Base-by-base conservation (phyloP, 257 asterid species). In the Linderniella brevidens region DNA sequence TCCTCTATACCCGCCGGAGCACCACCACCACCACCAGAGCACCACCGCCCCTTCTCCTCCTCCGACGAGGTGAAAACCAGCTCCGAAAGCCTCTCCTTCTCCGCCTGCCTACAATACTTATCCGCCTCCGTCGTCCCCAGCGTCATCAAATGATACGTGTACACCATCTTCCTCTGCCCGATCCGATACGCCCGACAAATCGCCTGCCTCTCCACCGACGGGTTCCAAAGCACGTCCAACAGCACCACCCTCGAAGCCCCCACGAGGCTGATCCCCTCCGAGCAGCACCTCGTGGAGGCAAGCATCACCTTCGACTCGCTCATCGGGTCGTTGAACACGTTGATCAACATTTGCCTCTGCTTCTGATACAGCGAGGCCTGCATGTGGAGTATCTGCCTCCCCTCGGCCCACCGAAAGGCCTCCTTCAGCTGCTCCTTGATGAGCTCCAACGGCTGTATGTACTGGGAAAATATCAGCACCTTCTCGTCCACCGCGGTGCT, bases 151-250 rank as follows among this genome's bases (percentile, higher is more conserved):
- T 65, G 82, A 35, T 75, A 75, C 0, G 65, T 65, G 8, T 75
- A 41, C 3, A 71, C 79, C 35, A 54, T 42, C 63, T 75, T 75
- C 62, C 41, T 52, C 46, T 75, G 79, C 16, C 82, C 82, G 15
- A 71, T 62, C 56, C 78, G 59, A n/a, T 71, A 71, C 4, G 79
- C 79, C 1, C 76, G 73, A 1, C 67, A 49, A 14, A 68, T 65
- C 0, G 76, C 82, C 46, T 75, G 78, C 42, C 68, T 49, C 46
- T 64, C 76, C 4, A 74, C 78, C 0, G 82, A 67, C 1, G 82
- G 82, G n/a, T 74, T 74, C 78, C 82, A 70, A 0, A 62, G 73
- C 19, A 65, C 76, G 35, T 75, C 82, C 45, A 74, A 11, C 39
- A 74, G 11, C 18, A 74, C 57, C 3, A 74, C 72, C 48, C 82